phyloP scores from a whole-genome alignment of 306 rosid genomes.

The Bauhinia variegata region DNA sequence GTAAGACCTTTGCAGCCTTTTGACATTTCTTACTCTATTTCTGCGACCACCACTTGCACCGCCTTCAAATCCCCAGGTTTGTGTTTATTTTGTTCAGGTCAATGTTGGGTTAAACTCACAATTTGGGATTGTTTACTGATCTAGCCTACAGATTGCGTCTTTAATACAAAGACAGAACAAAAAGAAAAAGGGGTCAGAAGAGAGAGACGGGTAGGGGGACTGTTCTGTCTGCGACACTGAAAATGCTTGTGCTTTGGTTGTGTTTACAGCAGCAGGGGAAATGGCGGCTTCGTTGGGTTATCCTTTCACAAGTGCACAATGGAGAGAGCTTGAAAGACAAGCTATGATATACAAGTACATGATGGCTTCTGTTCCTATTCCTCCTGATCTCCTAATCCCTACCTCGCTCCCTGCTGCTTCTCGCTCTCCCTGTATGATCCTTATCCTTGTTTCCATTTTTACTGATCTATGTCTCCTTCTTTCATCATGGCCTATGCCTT shows the following conservation, averaged over 20 bases:
- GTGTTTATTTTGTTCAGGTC: slow-evolving; percentile 15
- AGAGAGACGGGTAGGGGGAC: slow-evolving; percentile 21
- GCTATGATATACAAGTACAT: slow-evolving; percentile 88
- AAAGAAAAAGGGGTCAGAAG: slow-evolving; percentile 42
- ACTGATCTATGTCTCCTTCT: slow-evolving; percentile 1
- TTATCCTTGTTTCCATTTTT: not conserved
- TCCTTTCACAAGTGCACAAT: slow-evolving; percentile 79
- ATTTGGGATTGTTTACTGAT: slow-evolving; percentile 10
- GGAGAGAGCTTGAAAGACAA: slow-evolving; percentile 86
- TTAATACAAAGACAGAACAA: not conserved
- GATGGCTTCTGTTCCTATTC: slow-evolving; percentile 76
- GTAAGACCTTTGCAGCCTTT: slow-evolving; percentile 62
- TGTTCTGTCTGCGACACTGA: slow-evolving; percentile 37
- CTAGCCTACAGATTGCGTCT: slow-evolving; percentile 32
- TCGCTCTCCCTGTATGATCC: slow-evolving; percentile 43
- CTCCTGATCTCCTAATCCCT: slow-evolving; percentile 63
- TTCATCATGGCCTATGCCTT: not conserved
- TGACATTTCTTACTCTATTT: slow-evolving; percentile 39
- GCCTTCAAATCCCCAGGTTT: slow-evolving; percentile 64
- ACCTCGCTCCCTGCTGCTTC: slow-evolving; percentile 31
- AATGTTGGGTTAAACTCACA: not conserved
- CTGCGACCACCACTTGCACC: slow-evolving; percentile 32
- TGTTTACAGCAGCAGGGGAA: slow-evolving; percentile 40
- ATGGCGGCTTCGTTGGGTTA: slow-evolving; percentile 65
- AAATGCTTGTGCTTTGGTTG: slow-evolving; percentile 23